phyloP scores from a whole-genome alignment of 371 early-diverging fungal genomes.

The Mucor indicus region DNA sequence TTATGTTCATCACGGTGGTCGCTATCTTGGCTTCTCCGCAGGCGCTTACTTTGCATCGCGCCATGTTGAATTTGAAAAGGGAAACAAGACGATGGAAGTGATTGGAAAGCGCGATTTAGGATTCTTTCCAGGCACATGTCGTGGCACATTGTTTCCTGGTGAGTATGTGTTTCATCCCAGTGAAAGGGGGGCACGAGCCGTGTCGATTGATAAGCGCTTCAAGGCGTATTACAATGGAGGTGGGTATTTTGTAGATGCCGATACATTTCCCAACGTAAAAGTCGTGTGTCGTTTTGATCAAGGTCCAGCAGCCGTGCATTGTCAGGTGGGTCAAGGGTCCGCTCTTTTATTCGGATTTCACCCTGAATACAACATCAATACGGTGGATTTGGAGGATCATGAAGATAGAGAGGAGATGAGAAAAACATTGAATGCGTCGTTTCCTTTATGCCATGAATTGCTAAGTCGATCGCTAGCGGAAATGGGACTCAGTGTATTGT shows the following conservation, averaged over 20 bases:
- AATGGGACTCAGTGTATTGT: slow-evolving; percentile 46
- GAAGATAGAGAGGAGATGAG: slow-evolving; percentile 36
- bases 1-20: slow-evolving; percentile 81
- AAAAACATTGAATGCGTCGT: slow-evolving; percentile 31
- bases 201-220: slow-evolving; percentile 2
- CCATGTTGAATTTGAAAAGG: slow-evolving; percentile 77
- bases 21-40: slow-evolving; percentile 90
- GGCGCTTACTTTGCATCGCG: slow-evolving; percentile 85
- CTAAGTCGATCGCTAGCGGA: slow-evolving; percentile 43
- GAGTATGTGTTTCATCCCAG: slow-evolving; percentile 77
- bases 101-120: slow-evolving; percentile 70
- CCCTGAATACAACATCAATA: slow-evolving; percentile 62
- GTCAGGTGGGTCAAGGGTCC: slow-evolving; percentile 57
- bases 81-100: slow-evolving; percentile 55
- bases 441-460: slow-evolving; percentile 44
- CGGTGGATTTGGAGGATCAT: slow-evolving; percentile 33
- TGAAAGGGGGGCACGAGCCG: slow-evolving; percentile 68
- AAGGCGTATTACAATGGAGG: slow-evolving; percentile 76
- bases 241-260: slow-evolving; percentile 61
- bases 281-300: slow-evolving; percentile 64
- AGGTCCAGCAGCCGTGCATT: slow-evolving; percentile 49
- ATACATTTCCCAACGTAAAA: slow-evolving; percentile 23
- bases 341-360: slow-evolving; percentile 73
- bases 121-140: slow-evolving; percentile 67
- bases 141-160: slow-evolving; percentile 75